These are phyloP conservation scores for Cryptococcus sp. DNA, from an alignment of 1,284 basidiomycete species.

Conservation along the genomic window DNA sequence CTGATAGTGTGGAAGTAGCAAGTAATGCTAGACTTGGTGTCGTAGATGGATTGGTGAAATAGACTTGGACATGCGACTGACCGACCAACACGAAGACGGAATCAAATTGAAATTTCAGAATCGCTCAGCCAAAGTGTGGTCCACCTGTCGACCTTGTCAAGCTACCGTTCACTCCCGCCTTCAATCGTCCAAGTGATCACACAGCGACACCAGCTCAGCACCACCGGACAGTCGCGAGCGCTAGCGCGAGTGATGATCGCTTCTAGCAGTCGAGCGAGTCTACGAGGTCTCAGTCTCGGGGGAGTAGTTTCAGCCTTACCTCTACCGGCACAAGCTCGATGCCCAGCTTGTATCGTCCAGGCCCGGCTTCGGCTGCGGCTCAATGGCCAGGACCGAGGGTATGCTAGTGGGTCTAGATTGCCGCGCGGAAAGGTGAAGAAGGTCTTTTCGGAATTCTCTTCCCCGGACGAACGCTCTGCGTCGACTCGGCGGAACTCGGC, in stretches of 20 bases:
- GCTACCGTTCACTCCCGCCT: neutral
- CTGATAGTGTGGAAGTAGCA: no score
- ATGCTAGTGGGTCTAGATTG: no score
- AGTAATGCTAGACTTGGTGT: no score
- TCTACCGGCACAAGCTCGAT: slow-evolving; percentile 7
- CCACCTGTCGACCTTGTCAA: neutral
- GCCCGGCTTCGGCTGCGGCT: neutral
- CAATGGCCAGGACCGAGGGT: neutral
- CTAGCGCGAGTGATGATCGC: neutral
- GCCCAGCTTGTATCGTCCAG: neutral
- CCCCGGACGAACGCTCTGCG: neutral
- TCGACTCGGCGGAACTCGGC: no score
- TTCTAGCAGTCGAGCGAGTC: neutral
- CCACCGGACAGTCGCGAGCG: no score
- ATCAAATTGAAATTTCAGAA: slow-evolving; percentile 10
- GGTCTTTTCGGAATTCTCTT: slow-evolving; percentile 10
- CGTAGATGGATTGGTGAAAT: no score
- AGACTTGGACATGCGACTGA: no score
- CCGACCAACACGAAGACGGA: slow-evolving; percentile 6
- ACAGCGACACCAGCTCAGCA: neutral
- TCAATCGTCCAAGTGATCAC: neutral
- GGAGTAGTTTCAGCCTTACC: neutral
- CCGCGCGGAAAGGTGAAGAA: neutral
- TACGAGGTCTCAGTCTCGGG: no score
- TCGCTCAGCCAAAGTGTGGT: neutral